These are phyloP conservation scores for Azolla pinnata DNA, from an alignment of 75 land plant species.

Conservation along the genomic window DNA sequence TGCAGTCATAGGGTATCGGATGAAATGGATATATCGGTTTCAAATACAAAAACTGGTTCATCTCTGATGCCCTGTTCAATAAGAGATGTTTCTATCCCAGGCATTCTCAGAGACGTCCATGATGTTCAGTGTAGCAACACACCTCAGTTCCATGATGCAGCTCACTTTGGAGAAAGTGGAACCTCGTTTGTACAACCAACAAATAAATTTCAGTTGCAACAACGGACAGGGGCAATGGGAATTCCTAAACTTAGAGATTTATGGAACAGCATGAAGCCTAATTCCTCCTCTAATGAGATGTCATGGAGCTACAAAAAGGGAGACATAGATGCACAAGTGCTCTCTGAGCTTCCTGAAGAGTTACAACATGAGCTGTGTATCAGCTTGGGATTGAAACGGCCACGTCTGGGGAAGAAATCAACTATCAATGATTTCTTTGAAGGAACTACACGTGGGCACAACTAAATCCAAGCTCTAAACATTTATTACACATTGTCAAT, in stretches of 20 bases:
- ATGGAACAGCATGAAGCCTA: constrained; percentile 7
- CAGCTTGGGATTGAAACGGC: constrained; percentile 34
- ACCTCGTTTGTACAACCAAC: too few relatives aligned
- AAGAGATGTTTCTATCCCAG: too few relatives aligned
- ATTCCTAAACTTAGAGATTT: constrained; percentile 13
- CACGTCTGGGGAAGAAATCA: constrained; percentile 11
- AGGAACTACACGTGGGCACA: neutral
- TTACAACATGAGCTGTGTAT: constrained; percentile 54
- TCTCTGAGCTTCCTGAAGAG: constrained; percentile 62
- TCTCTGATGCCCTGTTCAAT: too few relatives aligned
- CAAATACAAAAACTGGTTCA: too few relatives aligned
- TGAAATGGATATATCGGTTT: too few relatives aligned
- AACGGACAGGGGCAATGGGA: too few relatives aligned
- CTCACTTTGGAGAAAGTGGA: too few relatives aligned
- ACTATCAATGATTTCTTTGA: constrained; percentile 29
- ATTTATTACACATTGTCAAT: too few relatives aligned
- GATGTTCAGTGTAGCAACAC: neutral
- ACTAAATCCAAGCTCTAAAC: too few relatives aligned
- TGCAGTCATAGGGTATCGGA: too few relatives aligned
- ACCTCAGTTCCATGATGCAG: neutral
- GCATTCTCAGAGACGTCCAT: too few relatives aligned
- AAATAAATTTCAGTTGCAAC: too few relatives aligned
- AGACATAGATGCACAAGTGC: constrained; percentile 53
- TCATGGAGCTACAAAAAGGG: constrained; percentile 51
- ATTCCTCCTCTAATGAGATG: neutral